Percentiles rank a stretch among this genome's conserved stretches.
These are phyloP conservation scores for Aspergillus amoenus DNA, from an alignment of 2,329 filamentous ascomycete species.

Conservation along the genomic window DNA sequence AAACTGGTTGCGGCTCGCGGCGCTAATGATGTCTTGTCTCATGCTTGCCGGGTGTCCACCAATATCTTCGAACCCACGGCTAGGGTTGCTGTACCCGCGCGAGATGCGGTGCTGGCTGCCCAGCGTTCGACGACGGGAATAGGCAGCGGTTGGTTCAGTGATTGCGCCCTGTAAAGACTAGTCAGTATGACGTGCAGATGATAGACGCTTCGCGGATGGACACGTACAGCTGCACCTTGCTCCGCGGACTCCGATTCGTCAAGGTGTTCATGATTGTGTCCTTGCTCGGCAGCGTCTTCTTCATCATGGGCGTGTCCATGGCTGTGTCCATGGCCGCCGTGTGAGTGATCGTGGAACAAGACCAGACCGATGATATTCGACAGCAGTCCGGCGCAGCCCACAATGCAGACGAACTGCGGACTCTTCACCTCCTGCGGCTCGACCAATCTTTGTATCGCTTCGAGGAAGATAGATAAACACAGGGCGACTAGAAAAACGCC, in stretches of 20 bases:
- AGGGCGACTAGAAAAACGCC: conserved; percentile 96
- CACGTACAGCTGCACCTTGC: conserved; percentile 61
- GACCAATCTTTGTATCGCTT: conserved; percentile 87
- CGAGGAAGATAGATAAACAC: conserved; percentile 93
- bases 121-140: conserved; percentile 27
- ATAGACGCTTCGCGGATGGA: conserved; percentile 25
- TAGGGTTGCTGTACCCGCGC: conserved; percentile 53
- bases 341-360: conserved; percentile 90
- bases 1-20: conserved; percentile 67
- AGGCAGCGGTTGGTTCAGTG: conserved; percentile 28
- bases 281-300: conserved; percentile 44
- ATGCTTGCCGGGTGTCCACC: conserved; percentile 88
- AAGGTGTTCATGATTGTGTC: conserved; percentile 38
- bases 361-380: conserved; percentile 89
- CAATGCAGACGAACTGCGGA: conserved; percentile 82
- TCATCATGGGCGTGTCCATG: conserved; percentile 51
- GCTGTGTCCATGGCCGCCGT: conserved; percentile 64
- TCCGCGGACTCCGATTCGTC: conserved; percentile 47
- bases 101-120: conserved; percentile 28
- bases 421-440: conserved; percentile 86
- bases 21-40: conserved; percentile 91
- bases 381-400: conserved; percentile 79
- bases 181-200: conserved; percentile 1
- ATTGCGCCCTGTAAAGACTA: conserved; percentile 28
- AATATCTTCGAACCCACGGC: conserved; percentile 63